These are phyloP conservation scores for Lathyrus sativus DNA, from an alignment of 306 rosid genomes.

Conservation along the genomic window DNA sequence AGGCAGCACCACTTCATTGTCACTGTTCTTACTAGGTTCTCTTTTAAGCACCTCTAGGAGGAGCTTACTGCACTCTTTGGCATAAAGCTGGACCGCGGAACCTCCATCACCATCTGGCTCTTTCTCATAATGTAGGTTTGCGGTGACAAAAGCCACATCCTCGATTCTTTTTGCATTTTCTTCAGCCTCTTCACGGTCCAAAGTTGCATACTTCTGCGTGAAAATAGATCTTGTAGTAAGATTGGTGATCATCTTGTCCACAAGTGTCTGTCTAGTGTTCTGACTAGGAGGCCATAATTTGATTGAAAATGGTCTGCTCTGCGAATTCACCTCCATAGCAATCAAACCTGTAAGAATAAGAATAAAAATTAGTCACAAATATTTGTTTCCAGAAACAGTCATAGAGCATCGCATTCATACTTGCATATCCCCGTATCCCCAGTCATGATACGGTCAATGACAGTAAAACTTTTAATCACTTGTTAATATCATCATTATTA, in stretches of 20 bases:
- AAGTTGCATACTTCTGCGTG: constrained; percentile 79
- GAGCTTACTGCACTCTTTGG: constrained; percentile 86
- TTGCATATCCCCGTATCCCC: constrained; percentile 1
- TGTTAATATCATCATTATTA: constrained; percentile 24
- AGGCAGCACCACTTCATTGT: constrained; percentile 40
- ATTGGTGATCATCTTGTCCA: constrained; percentile 84
- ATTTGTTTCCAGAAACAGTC: no score
- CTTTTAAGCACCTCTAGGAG: constrained; percentile 80
- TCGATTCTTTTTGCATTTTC: constrained; percentile 81
- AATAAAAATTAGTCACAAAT: no score
- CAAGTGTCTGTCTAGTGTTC: constrained; percentile 84
- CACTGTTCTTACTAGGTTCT: constrained; percentile 50
- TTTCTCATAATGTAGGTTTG: constrained; percentile 63
- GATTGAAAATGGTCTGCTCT: constrained; percentile 70
- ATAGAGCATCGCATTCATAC: constrained; percentile 5
- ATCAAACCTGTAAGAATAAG: constrained; percentile 48
- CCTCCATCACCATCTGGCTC: constrained; percentile 99
- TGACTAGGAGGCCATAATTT: constrained; percentile 98
- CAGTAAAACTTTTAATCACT: constrained; percentile 16
- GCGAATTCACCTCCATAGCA: constrained; percentile 65
- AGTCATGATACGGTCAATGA: background rate
- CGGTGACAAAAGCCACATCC: constrained; percentile 71
- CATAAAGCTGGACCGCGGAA: constrained; percentile 96
- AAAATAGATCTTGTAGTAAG: constrained; percentile 71
- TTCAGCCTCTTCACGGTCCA: constrained; percentile 75